phyloP scores from a whole-genome alignment of 2,329 filamentous ascomycete species.

The Karstenula rhodostoma region DNA sequence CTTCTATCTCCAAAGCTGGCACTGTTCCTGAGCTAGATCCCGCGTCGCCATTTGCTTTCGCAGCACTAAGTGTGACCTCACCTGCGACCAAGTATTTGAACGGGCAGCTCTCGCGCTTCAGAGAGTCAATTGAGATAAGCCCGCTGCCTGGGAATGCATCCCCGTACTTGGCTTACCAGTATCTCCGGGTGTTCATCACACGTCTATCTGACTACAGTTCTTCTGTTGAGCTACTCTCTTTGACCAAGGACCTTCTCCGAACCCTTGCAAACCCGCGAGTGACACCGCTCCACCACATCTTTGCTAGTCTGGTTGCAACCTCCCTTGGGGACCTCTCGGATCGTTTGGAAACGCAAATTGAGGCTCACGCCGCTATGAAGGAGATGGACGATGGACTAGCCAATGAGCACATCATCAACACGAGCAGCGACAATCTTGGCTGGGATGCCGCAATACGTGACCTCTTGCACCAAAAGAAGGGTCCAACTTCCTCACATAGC shows the following conservation, averaged over 20 bases:
- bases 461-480: constrained; percentile 40
- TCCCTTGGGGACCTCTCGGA: constrained; percentile 46
- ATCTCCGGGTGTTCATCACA: constrained; percentile 45
- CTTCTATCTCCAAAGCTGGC: constrained; percentile 37
- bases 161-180: constrained; percentile 47
- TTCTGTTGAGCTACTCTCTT: constrained; percentile 35
- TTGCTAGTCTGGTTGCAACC: constrained; percentile 46
- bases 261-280: constrained; percentile 36
- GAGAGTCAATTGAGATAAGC: constrained; percentile 43
- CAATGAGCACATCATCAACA: constrained; percentile 43
- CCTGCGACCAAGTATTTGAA: constrained; percentile 40
- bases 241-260: constrained; percentile 40
- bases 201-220: constrained; percentile 35
- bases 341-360: constrained; percentile 45
- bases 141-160: constrained; percentile 38
- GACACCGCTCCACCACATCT: constrained; percentile 48
- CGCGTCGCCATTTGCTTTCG: constrained; percentile 38
- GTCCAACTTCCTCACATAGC: constrained; percentile 29
- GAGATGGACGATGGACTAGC: constrained; percentile 45
- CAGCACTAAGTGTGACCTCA: constrained; percentile 33
- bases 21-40: constrained; percentile 43
- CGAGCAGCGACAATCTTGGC: constrained; percentile 38
- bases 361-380: constrained; percentile 46
- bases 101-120: constrained; percentile 39
- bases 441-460: constrained; percentile 49